Percentiles rank a stretch among this genome's conserved stretches.
These are phyloP conservation scores for Phoenix roebelenii DNA, from an alignment of 176 grass and related monocot genomes.

Conservation along the genomic window DNA sequence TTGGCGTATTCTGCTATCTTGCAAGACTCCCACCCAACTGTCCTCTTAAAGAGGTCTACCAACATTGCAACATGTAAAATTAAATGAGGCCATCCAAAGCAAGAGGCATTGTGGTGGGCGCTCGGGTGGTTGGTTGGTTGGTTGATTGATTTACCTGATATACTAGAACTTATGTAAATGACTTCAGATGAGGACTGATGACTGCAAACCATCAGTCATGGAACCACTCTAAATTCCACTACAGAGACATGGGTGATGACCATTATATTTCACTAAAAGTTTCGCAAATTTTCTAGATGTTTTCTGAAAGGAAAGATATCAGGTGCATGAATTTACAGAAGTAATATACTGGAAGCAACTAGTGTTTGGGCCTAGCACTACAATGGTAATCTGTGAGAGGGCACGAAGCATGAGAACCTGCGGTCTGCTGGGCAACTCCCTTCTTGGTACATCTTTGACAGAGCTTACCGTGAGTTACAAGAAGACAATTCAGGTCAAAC, in stretches of 20 bases:
- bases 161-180: too few species aligned
- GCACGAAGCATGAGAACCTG: conserved; percentile 26
- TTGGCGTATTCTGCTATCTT: conserved; percentile 16
- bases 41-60: background rate
- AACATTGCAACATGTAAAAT: background rate
- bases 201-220: background rate
- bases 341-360: conserved; percentile 11
- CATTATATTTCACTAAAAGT: too few species aligned
- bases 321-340: background rate
- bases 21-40: conserved; percentile 15
- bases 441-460: conserved; percentile 62
- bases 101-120: too few species aligned
- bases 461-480: conserved; percentile 86
- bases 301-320: too few species aligned
- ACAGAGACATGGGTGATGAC: background rate
- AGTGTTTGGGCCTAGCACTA: conserved; percentile 6
- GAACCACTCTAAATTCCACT: background rate
- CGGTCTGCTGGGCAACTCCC: conserved; percentile 21
- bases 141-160: too few species aligned
- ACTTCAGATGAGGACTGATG: background rate
- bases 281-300: too few species aligned
- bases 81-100: too few species aligned
- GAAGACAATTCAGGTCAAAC: conserved; percentile 92
- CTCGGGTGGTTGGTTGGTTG: too few species aligned
- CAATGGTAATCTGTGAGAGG: conserved; percentile 37